Evolutionary conservation across 768 basidiomycete species (phyloP), one percentile per base, ranked within the genome.

Genomic region (Lactarius indigo): DNA sequence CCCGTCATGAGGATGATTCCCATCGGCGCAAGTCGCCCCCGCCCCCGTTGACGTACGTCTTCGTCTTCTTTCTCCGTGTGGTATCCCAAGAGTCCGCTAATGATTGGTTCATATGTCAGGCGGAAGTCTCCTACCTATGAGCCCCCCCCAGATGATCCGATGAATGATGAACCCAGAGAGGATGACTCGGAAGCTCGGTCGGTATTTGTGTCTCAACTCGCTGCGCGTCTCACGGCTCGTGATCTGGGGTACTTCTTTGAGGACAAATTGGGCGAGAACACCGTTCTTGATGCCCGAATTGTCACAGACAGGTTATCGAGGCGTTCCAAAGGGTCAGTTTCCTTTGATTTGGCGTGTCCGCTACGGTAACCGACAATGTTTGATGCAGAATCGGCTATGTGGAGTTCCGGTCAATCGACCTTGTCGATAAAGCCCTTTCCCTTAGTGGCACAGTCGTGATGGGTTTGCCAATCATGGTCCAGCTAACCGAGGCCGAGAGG

Each of bases 221-320:
- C 97, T 73, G 94, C 95, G 68, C 90, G 94, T 74, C 87, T 98
- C 76, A 98, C 96, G 66, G 94, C 96, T 73, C 88, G 94, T 76
- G 97, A 99, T 81, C 82, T 99, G 79, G 96, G 96, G 71, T 92
- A 95, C 79, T 99, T 99, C 82, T 98, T 99, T 75, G 96, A 98
- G 82, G 92, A 96, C 75, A 93, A 96, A 76, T 83, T 98, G 55
- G 96, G 96, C 26, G 92, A 94, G 79, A 89, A 90, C 42, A 87
- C 91, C 23, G 97, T 99, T 8, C 89, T 96, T 82, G 97, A 99
- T 74, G 92, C 96, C 31, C 83, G 95, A 66, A 95, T 99, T 74
- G 97, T 99, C 39, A 96, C 95, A 1, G 97, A 99, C 74, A 84
- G 96, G 72, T 80, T 97, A 63, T 96, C 96, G 28, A 87, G 95